Conservation (phyloP, 352 stramenopile genomes). For the Phytophthora hibernalis region DNA sequence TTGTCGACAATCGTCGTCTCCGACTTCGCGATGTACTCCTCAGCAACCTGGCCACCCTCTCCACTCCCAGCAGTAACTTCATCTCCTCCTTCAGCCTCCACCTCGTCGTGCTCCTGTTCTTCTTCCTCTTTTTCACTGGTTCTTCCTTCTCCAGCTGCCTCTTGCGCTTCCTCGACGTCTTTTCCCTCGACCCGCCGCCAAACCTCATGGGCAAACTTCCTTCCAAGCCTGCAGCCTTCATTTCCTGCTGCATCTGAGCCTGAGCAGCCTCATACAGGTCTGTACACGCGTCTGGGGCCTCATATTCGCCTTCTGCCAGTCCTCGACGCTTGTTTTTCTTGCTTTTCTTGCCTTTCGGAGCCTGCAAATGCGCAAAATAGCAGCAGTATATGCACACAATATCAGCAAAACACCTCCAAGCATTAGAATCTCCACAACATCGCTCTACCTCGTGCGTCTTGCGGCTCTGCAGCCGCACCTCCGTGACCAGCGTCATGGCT, state of each 20-base stretch:
- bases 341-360: conserved; percentile 29
- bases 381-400: conserved; percentile 1
- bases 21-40: not conserved
- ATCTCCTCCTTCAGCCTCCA: not conserved
- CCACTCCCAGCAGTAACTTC: conserved; percentile 1
- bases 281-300: conserved; percentile 25
- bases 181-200: conserved; percentile 25
- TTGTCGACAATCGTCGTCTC: conserved; percentile 55
- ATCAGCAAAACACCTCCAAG: not conserved
- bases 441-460: conserved; percentile 32
- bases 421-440: not conserved
- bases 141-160: conserved; percentile 15
- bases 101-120: not conserved
- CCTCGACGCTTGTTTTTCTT: conserved; percentile 46
- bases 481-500: conserved; percentile 35
- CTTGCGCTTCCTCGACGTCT: conserved; percentile 38
- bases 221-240: conserved; percentile 62
- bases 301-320: not conserved
- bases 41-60: conserved; percentile 2
- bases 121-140: not conserved
- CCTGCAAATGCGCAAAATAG: conserved; percentile 4
- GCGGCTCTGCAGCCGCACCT: conserved; percentile 31
- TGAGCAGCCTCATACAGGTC: conserved; percentile 66
- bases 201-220: conserved; percentile 69
- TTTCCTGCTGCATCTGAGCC: conserved; percentile 61